These are phyloP conservation scores for Aspergillus baeticus DNA, from an alignment of 495 filamentous ascomycete species.

Conservation along the genomic window DNA sequence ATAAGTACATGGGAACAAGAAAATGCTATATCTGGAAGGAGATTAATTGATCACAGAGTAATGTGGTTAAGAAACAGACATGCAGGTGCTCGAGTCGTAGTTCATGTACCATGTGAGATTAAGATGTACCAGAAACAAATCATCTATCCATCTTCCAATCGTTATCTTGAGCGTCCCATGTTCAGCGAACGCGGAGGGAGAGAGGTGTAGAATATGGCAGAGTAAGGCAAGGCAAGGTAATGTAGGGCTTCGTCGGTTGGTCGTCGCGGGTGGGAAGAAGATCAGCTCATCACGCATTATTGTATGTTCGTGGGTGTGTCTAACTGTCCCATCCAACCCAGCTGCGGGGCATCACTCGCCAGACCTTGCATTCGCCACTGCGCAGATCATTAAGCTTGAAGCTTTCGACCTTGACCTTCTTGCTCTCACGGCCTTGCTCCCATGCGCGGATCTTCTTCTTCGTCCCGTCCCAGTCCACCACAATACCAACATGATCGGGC, in stretches of 20 bases:
- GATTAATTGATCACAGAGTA: conserved; percentile 11
- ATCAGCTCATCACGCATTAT: conserved; percentile 15
- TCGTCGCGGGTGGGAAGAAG: conserved; percentile 4
- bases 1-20: conserved; percentile 31
- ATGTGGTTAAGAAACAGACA: conserved; percentile 2
- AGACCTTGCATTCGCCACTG: conserved; percentile 95
- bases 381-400: conserved; percentile 89
- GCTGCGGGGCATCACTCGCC: conserved; percentile 86
- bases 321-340: conserved; percentile 86
- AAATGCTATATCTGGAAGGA: conserved; percentile 16
- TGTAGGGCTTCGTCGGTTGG: conserved; percentile 4
- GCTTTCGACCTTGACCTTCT: conserved; percentile 90
- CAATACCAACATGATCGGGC: conserved; percentile 91
- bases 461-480: conserved; percentile 98
- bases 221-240: no score
- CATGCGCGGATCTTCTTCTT: conserved; percentile 96
- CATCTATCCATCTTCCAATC: conserved; percentile 21
- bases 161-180: neutral
- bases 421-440: conserved; percentile 94
- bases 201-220: neutral
- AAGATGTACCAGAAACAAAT: conserved; percentile 27
- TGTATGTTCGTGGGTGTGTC: conserved; percentile 4
- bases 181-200: conserved; percentile 1
- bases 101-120: conserved; percentile 22
- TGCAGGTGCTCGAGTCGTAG: conserved; percentile 2